Base-by-base conservation (phyloP, 2,329 filamentous ascomycete genomes). In the Thielaviopsis populi region DNA sequence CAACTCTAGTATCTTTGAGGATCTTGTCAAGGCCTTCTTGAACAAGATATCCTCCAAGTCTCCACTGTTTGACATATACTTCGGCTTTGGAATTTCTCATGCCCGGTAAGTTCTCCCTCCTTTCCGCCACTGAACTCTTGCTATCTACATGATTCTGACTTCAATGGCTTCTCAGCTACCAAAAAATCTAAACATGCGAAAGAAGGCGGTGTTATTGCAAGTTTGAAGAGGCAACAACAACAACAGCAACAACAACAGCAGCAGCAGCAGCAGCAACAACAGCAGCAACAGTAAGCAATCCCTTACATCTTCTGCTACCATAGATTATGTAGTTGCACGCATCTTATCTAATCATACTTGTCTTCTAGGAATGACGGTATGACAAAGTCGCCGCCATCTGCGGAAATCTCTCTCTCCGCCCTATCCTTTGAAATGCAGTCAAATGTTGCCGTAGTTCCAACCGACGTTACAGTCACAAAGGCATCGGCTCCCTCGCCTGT, bases 121-220 rank as follows among this genome's bases (percentile, higher is more conserved):
- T 15, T 60, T 15, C 30, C 24, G n/a, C 17, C 37, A 22, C 22
- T 48, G 33, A 27, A 54, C 6, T 46, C 22, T 15, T 1, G 1
- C 22, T 43, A 15, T 33, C 3, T 33, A 30, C 3, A 33, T 33
- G 10, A 22, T 33, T 61, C 41, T 61, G 24, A 46, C 24, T 17
- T 6, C 19, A 30, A 10, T 61, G 10, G 61, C 66, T 69, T 68
- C 69, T 65, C 66, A 77, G 75, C 71, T 71, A 73, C 74, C 66
- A 80, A 80, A 75, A 81, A 80, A 72, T 78, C 74, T 72, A 82
- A 80, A 74, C 74, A 80, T 79, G 78, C 75, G 71, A 80, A 76
- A 77, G 78, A 80, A 70, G 76, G 78, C 69, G 76, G 78, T 30
- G 54, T 48, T 69, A 79, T 81, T 69, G 75, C 77, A 68, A 78